Evolutionary conservation across 139 green algal genomes (phyloP).

Genomic region (Zygnema circumcarinatum): DNA sequence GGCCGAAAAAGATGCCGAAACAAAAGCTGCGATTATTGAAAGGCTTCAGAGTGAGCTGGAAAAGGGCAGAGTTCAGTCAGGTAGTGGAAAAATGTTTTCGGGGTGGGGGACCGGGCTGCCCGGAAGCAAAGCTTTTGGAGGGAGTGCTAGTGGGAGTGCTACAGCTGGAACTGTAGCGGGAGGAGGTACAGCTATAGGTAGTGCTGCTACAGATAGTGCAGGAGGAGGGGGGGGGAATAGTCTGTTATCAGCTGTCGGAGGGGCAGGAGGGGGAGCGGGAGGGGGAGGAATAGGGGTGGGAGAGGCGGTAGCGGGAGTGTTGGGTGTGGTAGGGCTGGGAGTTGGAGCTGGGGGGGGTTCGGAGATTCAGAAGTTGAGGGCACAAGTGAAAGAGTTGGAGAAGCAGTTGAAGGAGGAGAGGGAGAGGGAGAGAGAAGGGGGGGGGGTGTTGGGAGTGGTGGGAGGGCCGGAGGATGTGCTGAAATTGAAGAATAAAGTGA

Average conservation of each 20-base stretch:
- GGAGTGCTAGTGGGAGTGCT: background rate
- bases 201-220: background rate
- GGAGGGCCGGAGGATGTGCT: conserved; percentile 19
- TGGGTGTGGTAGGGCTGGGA: background rate
- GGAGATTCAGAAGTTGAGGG: conserved; percentile 23
- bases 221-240: background rate
- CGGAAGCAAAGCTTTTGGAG: background rate
- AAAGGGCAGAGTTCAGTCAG: background rate
- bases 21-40: conserved; percentile 17
- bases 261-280: background rate
- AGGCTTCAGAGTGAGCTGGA: conserved; percentile 28
- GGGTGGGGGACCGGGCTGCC: background rate
- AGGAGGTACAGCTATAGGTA: background rate
- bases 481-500: conserved; percentile 26
- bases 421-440: background rate
- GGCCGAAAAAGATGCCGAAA: conserved; percentile 43
- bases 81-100: background rate
- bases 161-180: background rate
- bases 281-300: background rate
- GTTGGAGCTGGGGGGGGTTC: background rate
- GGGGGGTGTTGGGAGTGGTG: background rate
- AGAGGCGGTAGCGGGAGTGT: background rate
- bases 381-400: conserved; percentile 26
- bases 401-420: conserved; percentile 10
- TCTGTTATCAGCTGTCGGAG: background rate